These are phyloP conservation scores for Fusarium xylarioides DNA, from an alignment of 2,329 filamentous ascomycete genomes.

Conservation along the genomic window DNA sequence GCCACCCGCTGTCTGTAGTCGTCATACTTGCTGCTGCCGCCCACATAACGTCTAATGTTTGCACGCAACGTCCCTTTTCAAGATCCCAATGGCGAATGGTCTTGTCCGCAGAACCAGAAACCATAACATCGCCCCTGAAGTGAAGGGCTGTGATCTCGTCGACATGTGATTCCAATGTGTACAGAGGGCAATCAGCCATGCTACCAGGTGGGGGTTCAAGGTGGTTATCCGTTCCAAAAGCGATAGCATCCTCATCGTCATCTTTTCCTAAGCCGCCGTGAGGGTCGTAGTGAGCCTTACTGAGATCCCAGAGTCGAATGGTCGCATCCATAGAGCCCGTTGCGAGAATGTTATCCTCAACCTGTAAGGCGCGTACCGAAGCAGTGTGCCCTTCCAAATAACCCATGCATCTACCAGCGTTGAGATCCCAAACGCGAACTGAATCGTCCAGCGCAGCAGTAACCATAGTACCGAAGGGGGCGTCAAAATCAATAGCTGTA, in stretches of 20 bases:
- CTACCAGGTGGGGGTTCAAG: slow-evolving; percentile 79
- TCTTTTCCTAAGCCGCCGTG: slow-evolving; percentile 69
- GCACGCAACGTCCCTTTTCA: slow-evolving; percentile 94
- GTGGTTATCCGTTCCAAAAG: slow-evolving; percentile 76
- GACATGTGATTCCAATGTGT: slow-evolving; percentile 87
- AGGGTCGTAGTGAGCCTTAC: slow-evolving; percentile 84
- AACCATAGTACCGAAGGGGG: slow-evolving; percentile 95
- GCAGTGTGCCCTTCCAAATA: slow-evolving; percentile 92
- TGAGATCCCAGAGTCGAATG: slow-evolving; percentile 94
- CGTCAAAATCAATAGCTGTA: slow-evolving; percentile 93
- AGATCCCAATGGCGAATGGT: slow-evolving; percentile 98
- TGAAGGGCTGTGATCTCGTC: slow-evolving; percentile 94
- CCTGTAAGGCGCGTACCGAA: slow-evolving; percentile 89
- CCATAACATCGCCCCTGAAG: slow-evolving; percentile 87
- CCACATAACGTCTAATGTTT: slow-evolving; percentile 98
- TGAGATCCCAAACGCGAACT: slow-evolving; percentile 95
- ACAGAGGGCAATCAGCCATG: slow-evolving; percentile 90
- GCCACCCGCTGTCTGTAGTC: slow-evolving; percentile 72
- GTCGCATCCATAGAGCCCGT: slow-evolving; percentile 96
- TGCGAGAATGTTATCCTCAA: slow-evolving; percentile 94
- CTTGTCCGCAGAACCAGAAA: slow-evolving; percentile 97
- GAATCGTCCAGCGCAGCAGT: slow-evolving; percentile 93
- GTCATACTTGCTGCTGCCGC: slow-evolving; percentile 81
- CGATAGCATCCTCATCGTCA: slow-evolving; percentile 73
- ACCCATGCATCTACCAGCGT: slow-evolving; percentile 90